Base-by-base conservation (phyloP, 257 asterid genomes). In the Apocynum venetum region DNA sequence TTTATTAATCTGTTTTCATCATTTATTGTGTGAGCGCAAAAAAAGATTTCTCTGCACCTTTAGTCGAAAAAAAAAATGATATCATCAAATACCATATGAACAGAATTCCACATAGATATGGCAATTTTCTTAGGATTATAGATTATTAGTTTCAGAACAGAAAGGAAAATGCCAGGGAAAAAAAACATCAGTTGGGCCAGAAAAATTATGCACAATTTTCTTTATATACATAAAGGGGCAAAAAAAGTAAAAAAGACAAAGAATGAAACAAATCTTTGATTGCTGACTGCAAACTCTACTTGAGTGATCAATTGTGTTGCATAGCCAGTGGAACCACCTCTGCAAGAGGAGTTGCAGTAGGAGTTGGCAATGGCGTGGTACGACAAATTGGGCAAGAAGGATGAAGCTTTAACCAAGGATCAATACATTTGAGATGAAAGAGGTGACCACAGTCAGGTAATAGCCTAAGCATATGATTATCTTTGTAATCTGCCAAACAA, bases 331-430 rank as follows among this genome's bases (percentile, higher is more conserved):
- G 70, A 69, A 25, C 78, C 14, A 75, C 73, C 70, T 75, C 81
- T 0, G 48, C 70, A 4, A 73, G 65, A 64, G 87, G 86, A 56
- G 83, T 78, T 0, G 48, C 70, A 2, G 61, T 47, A 64, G 87
- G 86, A 46, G 85, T 78, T 40, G 82, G 76, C 76, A 75, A n/a
- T 1, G 91, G 85, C 48, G 89, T 85, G 76, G 69, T 82, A 48
- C 93, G 83, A 69, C 97, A 89, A 75, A 91, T 76, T 12, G 97
- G 97, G 36, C 94, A 91, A 11, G 91, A 79, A 6, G 91, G 83
- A 20, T 84, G 86, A 9, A 78, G 78, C 79, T 78, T 84, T 8
- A 89, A 87, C 97, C 97, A 91, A 41, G 83, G 84, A 67, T 91
- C 97, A 47, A 89, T 55, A 80, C 94, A 89, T 52, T 47, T 81